Evolutionary conservation across 345 rosid genomes (phyloP).

Genomic region (Bruguiera parviflora): DNA sequence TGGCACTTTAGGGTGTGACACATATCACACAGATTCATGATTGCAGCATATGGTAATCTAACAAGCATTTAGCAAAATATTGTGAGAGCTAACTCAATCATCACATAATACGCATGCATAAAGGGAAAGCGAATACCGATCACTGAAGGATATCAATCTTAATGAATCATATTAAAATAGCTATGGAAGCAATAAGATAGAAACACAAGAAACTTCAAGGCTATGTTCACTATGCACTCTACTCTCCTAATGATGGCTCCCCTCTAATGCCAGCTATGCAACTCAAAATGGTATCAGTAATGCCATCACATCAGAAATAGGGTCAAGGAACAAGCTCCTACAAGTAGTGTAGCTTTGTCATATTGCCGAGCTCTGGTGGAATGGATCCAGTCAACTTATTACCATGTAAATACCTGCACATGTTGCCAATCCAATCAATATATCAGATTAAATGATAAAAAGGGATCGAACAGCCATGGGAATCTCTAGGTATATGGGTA

Average conservation of each 20-base stretch:
- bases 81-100: not conserved
- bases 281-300: not conserved
- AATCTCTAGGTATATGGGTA: not conserved
- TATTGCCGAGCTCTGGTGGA: conserved; percentile 96
- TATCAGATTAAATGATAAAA: not conserved
- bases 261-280: not conserved
- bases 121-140: not conserved
- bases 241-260: not conserved
- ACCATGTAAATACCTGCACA: conserved; percentile 73
- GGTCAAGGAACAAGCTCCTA: conserved; percentile 26
- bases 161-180: not conserved
- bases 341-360: conserved; percentile 97
- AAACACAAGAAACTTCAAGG: not conserved
- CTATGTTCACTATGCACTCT: not conserved
- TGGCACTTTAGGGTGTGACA: too few relatives aligned
- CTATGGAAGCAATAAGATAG: not conserved
- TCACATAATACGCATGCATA: not conserved
- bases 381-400: conserved; percentile 80
- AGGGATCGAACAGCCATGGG: not conserved
- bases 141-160: not conserved
- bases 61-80: too few relatives aligned
- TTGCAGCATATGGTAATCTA: not conserved
- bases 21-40: not conserved
- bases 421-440: not conserved
- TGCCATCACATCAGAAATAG: not conserved